Evolutionary conservation across 2,329 filamentous ascomycete genomes (phyloP), one percentile per base, ranked within the genome.

Genomic region (Xenoacremonium recifei): DNA sequence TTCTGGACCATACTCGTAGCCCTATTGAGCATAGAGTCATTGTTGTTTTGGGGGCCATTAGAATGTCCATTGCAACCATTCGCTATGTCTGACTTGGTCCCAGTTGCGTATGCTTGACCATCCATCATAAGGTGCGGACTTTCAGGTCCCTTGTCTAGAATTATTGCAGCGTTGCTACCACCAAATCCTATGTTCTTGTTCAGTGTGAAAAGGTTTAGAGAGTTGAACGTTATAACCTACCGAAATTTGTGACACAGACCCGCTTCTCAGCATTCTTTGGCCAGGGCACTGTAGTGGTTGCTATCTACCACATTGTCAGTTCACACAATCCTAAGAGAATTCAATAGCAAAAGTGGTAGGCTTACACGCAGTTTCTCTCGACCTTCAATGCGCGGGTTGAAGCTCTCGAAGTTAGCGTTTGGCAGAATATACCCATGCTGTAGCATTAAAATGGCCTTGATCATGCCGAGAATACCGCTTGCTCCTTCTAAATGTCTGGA

Each of bases 371-470:
- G 17, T 16, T n/a, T 20, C 19, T 41, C 33, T 13, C 15, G 27
- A n/a, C 17, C 31, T 27, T 20, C 45, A 13, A 44, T 44, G n/a
- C 37, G 40, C 9, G 45, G 32, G 25, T 52, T 60, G 13, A 58
- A 39, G 37, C 45, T 50, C 29, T 60, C 47, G 25, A 60, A 59
- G 4, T 47, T 38, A n/a, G 54, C 51, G 15, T 45, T 61, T 6
- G 58, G 57, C 5, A 57, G 37, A 21, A 62, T 54, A 6, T 33
- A 16, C 15, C 51, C 53, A 12, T 54, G 36, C 33, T 61, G 36
- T 13, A 62, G 16, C 45, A 57, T 55, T 30, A 61, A 15, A 15
- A 59, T 49, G 3, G 53, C 51, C 41, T 63, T 63, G 33, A 61
- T 38, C 9, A 63, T 43, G 27, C 32, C 48, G 5, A 56, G 39